These are phyloP conservation scores for Phyllosticta paracitricarpa DNA, from an alignment of 2,329 filamentous ascomycete species.

Conservation along the genomic window DNA sequence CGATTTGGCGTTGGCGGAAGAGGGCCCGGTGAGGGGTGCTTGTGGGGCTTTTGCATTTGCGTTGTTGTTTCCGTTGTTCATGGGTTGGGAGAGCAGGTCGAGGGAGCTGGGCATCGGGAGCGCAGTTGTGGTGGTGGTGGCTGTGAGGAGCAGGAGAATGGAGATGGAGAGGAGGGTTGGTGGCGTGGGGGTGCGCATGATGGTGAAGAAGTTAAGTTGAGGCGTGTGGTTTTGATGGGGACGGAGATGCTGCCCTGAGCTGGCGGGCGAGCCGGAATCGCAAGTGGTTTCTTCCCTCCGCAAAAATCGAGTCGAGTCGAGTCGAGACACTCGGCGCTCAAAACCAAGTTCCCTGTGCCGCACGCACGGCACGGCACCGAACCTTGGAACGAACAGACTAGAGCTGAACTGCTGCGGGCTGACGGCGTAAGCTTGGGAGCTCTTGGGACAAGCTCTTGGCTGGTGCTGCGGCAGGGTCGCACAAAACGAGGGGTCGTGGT, in stretches of 20 bases:
- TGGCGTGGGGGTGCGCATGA: not conserved
- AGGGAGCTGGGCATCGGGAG: not conserved
- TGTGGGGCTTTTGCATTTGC: not conserved
- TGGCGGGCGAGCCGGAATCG: too few species aligned
- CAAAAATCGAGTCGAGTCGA: too few species aligned
- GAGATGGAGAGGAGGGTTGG: not conserved
- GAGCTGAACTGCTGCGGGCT: not conserved
- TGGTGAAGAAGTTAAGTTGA: not conserved
- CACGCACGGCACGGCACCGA: too few species aligned
- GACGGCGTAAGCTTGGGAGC: not conserved
- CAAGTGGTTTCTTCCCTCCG: too few species aligned
- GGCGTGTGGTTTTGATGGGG: not conserved
- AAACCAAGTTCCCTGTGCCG: too few species aligned
- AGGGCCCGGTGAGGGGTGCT: not conserved
- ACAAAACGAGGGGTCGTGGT: not conserved
- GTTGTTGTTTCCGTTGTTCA: not conserved
- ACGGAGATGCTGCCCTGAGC: not conserved
- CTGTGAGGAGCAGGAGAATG: not conserved
- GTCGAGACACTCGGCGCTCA: too few species aligned
- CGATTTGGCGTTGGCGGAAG: not conserved
- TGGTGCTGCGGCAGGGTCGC: not conserved
- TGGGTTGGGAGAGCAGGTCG: not conserved
- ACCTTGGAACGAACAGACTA: too few species aligned
- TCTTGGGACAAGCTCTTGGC: not conserved
- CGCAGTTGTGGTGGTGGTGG: not conserved